Percentiles rank a stretch among this genome's conserved stretches.
phyloP scores from a whole-genome alignment of 2,329 filamentous ascomycete genomes.

The Clarireedia monteithiana region DNA sequence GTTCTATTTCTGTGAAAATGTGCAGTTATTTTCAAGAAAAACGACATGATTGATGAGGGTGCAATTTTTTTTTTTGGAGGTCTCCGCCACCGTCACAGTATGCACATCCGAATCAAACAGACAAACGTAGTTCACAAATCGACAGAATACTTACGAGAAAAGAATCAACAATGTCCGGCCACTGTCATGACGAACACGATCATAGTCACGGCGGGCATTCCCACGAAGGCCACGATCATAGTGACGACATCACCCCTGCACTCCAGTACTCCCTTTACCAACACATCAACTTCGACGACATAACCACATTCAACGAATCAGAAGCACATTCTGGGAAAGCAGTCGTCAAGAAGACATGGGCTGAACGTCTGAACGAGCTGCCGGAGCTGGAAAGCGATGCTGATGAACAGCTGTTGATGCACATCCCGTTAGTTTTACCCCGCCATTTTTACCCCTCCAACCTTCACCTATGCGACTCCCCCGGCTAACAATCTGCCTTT shows the following conservation, averaged over 20 bases:
- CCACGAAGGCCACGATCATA: constrained; percentile 73
- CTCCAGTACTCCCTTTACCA: constrained; percentile 86
- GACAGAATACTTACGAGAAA: not conserved
- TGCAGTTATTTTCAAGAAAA: not conserved
- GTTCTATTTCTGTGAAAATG: too few relatives aligned
- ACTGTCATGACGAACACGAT: constrained; percentile 40
- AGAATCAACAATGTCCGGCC: constrained; percentile 30
- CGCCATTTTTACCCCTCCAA: constrained; percentile 10
- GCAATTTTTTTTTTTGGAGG: not conserved
- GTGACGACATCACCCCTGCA: constrained; percentile 85
- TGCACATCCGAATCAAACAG: too few relatives aligned
- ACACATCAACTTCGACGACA: constrained; percentile 81
- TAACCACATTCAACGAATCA: constrained; percentile 80
- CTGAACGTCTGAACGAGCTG: constrained; percentile 60
- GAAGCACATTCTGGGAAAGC: constrained; percentile 58
- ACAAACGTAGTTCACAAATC: too few relatives aligned
- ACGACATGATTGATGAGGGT: constrained; percentile 1
- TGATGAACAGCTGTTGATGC: constrained; percentile 91
- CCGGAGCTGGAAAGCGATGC: constrained; percentile 79
- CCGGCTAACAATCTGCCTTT: not conserved
- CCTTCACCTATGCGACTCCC: not conserved
- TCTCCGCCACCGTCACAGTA: not conserved
- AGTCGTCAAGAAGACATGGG: constrained; percentile 87
- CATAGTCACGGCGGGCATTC: too few relatives aligned
- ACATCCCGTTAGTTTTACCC: constrained; percentile 62